Conservation (phyloP, 306 rosid genomes). For the Hippophae rhamnoides region DNA sequence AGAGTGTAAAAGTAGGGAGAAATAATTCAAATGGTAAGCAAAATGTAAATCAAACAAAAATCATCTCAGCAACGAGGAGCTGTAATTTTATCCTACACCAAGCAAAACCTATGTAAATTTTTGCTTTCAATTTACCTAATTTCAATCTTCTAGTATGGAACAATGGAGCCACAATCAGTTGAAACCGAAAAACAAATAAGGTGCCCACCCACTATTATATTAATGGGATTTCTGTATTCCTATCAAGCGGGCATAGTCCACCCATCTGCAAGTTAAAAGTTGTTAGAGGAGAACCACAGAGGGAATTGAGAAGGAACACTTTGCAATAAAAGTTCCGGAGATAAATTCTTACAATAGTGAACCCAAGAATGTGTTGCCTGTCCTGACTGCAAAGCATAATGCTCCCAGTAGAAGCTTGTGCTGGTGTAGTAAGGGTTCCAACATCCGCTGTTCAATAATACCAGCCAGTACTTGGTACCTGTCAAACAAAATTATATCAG, state of each 20-base stretch:
- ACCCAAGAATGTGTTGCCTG: conserved; percentile 80
- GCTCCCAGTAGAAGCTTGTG: conserved; percentile 75
- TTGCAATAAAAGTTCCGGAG: background rate
- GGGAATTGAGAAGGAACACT: background rate
- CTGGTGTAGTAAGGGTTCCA: conserved; percentile 72
- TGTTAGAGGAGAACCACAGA: conserved; percentile 4
- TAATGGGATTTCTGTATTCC: conserved; percentile 55
- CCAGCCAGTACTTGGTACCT: conserved; percentile 84
- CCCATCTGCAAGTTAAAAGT: conserved; percentile 57
- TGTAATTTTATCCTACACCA: too few relatives aligned
- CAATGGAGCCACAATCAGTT: too few relatives aligned
- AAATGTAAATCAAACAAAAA: too few relatives aligned
- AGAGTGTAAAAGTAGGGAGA: too few relatives aligned
- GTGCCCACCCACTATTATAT: background rate
- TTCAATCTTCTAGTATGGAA: too few relatives aligned
- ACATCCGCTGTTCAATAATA: conserved; percentile 62
- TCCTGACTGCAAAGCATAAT: conserved; percentile 64
- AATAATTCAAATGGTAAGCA: too few relatives aligned
- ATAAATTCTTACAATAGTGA: conserved; percentile 57
- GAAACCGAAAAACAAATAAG: too few relatives aligned
- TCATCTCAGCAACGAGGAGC: too few relatives aligned
- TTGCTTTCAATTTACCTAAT: too few relatives aligned
- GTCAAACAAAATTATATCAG: conserved; percentile 13
- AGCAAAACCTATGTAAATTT: too few relatives aligned
- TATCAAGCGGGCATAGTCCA: conserved; percentile 78